Evolutionary conservation across 2,329 filamentous ascomycete genomes (phyloP).

Genomic region (Fusarium cyanostomum): DNA sequence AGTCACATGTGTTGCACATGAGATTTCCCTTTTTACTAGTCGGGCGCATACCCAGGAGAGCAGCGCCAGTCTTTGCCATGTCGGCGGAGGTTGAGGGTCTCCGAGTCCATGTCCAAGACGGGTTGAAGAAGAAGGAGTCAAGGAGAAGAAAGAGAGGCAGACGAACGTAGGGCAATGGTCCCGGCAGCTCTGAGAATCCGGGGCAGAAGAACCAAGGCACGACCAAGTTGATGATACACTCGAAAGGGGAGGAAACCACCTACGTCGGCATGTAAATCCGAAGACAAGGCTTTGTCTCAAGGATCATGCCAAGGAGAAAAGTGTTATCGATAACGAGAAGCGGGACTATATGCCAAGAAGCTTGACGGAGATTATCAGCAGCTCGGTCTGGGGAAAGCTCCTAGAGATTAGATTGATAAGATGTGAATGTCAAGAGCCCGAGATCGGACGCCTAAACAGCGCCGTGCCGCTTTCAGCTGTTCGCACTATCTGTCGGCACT

Average conservation of each 20-base stretch:
- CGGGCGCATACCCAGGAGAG: no score
- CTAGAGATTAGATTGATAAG: slow-evolving; percentile 38
- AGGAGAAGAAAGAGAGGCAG: no score
- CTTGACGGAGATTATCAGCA: slow-evolving; percentile 22
- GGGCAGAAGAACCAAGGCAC: no score
- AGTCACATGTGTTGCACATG: no score
- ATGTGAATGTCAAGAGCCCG: slow-evolving; percentile 32
- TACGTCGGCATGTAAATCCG: neutral
- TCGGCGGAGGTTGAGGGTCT: no score
- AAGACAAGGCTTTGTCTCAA: neutral
- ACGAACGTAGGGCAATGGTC: no score
- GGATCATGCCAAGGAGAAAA: neutral
- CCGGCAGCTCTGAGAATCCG: no score
- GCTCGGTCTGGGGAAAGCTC: slow-evolving; percentile 24
- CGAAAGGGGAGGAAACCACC: neutral
- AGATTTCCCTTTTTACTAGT: no score
- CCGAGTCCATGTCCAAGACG: no score
- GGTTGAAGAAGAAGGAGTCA: no score
- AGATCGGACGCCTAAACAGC: slow-evolving; percentile 26
- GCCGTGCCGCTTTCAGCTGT: slow-evolving; percentile 25
- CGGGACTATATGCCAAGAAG: slow-evolving; percentile 1
- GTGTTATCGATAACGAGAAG: neutral
- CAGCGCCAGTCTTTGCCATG: no score
- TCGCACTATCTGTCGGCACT: slow-evolving; percentile 21
- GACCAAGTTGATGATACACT: no score